A percentile compares a stretch with the other conserved stretches of the same genome.
Evolutionary conservation across 2,329 filamentous ascomycete genomes (phyloP).

Genomic region (Fusarium neocosmosporiellum): DNA sequence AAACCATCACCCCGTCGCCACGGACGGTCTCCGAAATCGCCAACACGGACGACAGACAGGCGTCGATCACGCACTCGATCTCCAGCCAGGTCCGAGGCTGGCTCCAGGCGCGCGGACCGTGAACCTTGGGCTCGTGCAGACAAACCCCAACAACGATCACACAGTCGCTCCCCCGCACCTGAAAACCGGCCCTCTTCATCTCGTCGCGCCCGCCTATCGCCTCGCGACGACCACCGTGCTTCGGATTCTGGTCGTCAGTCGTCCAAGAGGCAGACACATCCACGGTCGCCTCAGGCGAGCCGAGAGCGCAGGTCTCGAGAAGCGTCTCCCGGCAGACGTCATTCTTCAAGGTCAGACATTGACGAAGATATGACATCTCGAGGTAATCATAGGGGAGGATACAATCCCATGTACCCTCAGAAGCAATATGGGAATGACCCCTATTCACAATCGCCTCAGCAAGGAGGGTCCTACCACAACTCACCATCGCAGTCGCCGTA

Average conservation of each 20-base stretch:
- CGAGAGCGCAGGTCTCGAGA: slow-evolving; percentile 46
- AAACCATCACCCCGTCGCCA: slow-evolving; percentile 47
- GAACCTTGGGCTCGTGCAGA: slow-evolving; percentile 38
- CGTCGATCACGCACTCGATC: slow-evolving; percentile 43
- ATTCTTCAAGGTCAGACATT: slow-evolving; percentile 61
- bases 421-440: slow-evolving; percentile 53
- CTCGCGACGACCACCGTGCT: slow-evolving; percentile 39
- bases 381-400: slow-evolving; percentile 56
- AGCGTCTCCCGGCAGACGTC: slow-evolving; percentile 44
- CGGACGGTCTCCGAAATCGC: slow-evolving; percentile 44
- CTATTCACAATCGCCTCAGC: slow-evolving; percentile 57
- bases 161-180: slow-evolving; percentile 39
- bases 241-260: slow-evolving; percentile 37
- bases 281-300: slow-evolving; percentile 43
- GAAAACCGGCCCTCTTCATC: slow-evolving; percentile 35
- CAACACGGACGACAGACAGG: slow-evolving; percentile 36
- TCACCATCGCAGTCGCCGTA: slow-evolving; percentile 59
- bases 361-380: slow-evolving; percentile 63
- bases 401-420: slow-evolving; percentile 52
- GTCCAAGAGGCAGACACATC: slow-evolving; percentile 36
- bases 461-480: slow-evolving; percentile 56
- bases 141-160: slow-evolving; percentile 36
- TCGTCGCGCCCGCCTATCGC: slow-evolving; percentile 33
- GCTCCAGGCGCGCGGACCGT: slow-evolving; percentile 39
- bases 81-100: slow-evolving; percentile 39